Evolutionary conservation across 140 eudicot species (phyloP).

Genomic region (Cichorium intybus): DNA sequence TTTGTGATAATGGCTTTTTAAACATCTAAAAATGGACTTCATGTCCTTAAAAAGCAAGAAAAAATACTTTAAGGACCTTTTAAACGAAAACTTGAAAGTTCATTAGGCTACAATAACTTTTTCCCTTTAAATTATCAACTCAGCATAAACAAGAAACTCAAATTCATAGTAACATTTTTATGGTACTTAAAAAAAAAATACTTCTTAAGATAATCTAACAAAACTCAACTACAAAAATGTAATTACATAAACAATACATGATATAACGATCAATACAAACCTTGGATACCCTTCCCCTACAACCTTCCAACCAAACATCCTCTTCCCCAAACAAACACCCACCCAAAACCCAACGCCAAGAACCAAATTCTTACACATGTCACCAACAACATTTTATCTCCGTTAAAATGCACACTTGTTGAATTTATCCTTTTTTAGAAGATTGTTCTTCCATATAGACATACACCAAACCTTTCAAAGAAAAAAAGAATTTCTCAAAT

Average conservation of each 20-base stretch:
- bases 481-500: slow-evolving; percentile 36
- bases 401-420: not conserved
- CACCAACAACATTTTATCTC: not conserved
- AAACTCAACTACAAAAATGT: not conserved
- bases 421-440: not conserved
- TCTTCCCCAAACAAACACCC: not conserved
- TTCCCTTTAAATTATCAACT: no score
- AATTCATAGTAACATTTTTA: not conserved
- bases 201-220: not conserved
- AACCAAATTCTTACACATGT: no score
- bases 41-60: no score
- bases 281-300: not conserved
- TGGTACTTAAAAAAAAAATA: not conserved
- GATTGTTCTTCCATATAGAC: not conserved
- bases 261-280: not conserved
- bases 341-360: not conserved
- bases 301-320: not conserved
- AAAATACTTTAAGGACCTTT: no score
- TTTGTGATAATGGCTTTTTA: no score
- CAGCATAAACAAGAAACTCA: no score
- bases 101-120: no score
- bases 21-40: no score
- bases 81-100: no score
- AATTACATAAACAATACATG: not conserved
- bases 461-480: slow-evolving; percentile 4